Evolutionary conservation across 148 eudicot genomes (phyloP).

Genomic region (Fagopyrum esculentum): DNA sequence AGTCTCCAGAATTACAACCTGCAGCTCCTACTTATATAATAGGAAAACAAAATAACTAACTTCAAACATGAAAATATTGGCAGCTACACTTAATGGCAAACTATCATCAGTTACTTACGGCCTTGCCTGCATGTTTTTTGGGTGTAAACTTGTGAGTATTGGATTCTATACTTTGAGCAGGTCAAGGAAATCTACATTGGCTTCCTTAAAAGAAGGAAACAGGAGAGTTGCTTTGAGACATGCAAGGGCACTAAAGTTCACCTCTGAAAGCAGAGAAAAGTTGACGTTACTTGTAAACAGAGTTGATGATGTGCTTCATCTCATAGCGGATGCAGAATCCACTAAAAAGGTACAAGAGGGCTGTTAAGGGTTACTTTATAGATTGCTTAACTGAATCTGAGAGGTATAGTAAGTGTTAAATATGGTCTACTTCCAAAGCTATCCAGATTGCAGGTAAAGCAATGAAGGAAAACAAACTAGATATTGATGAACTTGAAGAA

Average conservation of each 20-base stretch:
- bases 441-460: constrained; percentile 56
- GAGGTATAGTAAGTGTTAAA: background rate
- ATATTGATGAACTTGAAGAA: constrained; percentile 53
- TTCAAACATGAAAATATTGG: too few species aligned
- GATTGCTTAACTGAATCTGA: constrained; percentile 5
- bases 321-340: constrained; percentile 69
- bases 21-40: too few species aligned
- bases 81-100: too few species aligned
- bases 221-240: constrained; percentile 57
- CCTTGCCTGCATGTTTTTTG: background rate
- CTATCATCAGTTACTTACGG: too few species aligned
- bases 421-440: constrained; percentile 42
- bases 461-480: constrained; percentile 52
- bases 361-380: background rate
- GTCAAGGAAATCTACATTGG: constrained; percentile 51
- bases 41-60: too few species aligned
- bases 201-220: constrained; percentile 53
- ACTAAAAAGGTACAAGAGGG: constrained; percentile 49
- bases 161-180: constrained; percentile 22
- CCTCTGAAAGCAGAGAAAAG: constrained; percentile 65
- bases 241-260: constrained; percentile 65
- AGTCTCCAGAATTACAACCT: too few species aligned
- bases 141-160: background rate
- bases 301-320: constrained; percentile 71
- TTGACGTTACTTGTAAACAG: constrained; percentile 39